Conservation (phyloP, 1,284 basidiomycete species). For the Trametes polyzona region DNA sequence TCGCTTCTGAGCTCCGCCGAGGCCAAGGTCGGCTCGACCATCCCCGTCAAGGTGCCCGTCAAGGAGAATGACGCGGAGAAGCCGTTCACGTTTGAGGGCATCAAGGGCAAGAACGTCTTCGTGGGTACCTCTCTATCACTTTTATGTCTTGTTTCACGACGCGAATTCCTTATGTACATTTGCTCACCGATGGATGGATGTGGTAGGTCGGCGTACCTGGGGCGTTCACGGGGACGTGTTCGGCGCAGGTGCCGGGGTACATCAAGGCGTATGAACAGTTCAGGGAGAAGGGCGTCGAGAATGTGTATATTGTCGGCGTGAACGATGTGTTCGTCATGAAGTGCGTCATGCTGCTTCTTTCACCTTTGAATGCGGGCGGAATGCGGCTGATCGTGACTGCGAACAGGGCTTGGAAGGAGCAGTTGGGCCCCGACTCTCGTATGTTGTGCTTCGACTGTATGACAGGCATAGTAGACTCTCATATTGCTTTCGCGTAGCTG, state of each 20-base stretch:
- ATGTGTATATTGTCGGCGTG: constrained; percentile 70
- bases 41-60: constrained; percentile 50
- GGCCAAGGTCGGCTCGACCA: constrained; percentile 46
- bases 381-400: too few species aligned
- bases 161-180: too few species aligned
- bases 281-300: constrained; percentile 69
- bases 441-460: constrained; percentile 35
- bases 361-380: not conserved
- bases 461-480: not conserved
- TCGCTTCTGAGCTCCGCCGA: constrained; percentile 51
- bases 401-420: constrained; percentile 71
- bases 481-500: constrained; percentile 37
- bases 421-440: constrained; percentile 59
- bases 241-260: constrained; percentile 66
- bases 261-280: constrained; percentile 64
- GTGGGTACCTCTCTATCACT: constrained; percentile 39
- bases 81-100: constrained; percentile 48
- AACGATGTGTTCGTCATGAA: constrained; percentile 74
- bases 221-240: constrained; percentile 60
- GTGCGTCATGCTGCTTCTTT: constrained; percentile 38
- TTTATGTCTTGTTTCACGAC: too few species aligned
- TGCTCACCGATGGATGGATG: not conserved
- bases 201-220: constrained; percentile 62
- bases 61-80: constrained; percentile 60
- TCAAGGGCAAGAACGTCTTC: constrained; percentile 72